Base-by-base conservation (phyloP, 2,329 filamentous ascomycete genomes). In the Colletotrichum brevisporum region DNA sequence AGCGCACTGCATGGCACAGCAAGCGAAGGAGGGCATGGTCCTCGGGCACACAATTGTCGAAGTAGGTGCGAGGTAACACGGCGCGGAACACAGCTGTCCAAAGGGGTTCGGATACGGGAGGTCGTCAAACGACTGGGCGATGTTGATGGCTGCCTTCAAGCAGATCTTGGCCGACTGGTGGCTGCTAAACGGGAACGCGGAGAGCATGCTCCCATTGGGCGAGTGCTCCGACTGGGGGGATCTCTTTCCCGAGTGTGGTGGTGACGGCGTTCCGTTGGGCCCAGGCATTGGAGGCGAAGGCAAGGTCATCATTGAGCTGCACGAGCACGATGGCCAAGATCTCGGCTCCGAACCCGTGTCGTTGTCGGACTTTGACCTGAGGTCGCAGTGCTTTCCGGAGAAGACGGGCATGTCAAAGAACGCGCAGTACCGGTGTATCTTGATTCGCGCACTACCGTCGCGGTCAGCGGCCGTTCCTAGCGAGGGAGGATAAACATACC, bases 371-470 rank as follows among this genome's bases (percentile, higher is more conserved):
- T 75, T 77, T 41, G 77, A 76, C 63, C 78, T 78, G 15, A 87
- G 79, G 65, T 87, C 85, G 74, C 85, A 87, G 71, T 86, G 82
- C 63, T 83, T 84, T 31, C 80, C 79, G 0, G 80, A 77, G 73
- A 87, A 87, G 21, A 87, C 78, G 2, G 85, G 84, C 6, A 82
- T 76, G 70, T 87, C 84, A 52, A 79, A 83, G 74, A 87, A 87
- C 9, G 85, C 85, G 69, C 80, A 82, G 73, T 85, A 86, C 1
- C 85, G 81, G 70, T 87, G 85, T 3, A 86, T 73, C 71, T 87
- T 87, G 71, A 86, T 85, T 15, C 84, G 78, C 12, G 85, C 84
- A 74, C 85, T 86, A 54, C 9, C 31, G 39, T 27, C 12, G 26
- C n/a, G 3, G 45, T 59, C 31, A 71, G 65, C 26, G 58, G 2